phyloP scores from a whole-genome alignment of 2,329 filamentous ascomycete species.

The Sordariomycetes sp. region DNA sequence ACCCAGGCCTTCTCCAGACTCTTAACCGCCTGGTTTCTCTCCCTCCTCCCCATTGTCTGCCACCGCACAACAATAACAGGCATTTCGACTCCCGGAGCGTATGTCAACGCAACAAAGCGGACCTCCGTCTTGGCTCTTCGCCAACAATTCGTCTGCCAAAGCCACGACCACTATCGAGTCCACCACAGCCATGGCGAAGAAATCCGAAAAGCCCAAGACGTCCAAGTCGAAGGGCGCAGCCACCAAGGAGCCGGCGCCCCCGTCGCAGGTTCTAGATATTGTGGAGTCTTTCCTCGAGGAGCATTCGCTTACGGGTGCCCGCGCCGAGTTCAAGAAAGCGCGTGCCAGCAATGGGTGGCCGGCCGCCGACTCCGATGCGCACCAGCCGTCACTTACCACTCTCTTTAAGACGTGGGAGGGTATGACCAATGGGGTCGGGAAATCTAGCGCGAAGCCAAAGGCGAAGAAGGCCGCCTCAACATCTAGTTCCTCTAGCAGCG shows the following conservation, averaged over 20 bases:
- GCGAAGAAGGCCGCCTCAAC: background rate
- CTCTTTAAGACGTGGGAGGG: conserved; percentile 40
- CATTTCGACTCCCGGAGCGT: background rate
- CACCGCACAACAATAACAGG: background rate
- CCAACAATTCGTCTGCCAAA: conserved; percentile 23
- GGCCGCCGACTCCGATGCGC: conserved; percentile 12
- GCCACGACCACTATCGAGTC: conserved; percentile 6
- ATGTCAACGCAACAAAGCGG: conserved; percentile 1
- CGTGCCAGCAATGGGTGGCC: conserved; percentile 41
- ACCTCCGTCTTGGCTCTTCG: conserved; percentile 31
- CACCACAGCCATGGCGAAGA: conserved; percentile 21
- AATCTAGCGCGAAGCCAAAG: background rate
- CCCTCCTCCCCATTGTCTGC: background rate
- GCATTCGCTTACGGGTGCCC: conserved; percentile 48
- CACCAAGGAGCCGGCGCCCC: conserved; percentile 17
- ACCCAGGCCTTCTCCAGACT: background rate
- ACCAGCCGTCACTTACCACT: conserved; percentile 31
- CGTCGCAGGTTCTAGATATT: conserved; percentile 54
- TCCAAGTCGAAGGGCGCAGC: conserved; percentile 8
- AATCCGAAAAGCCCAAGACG: conserved; percentile 11
- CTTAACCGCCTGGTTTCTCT: background rate
- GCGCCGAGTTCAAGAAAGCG: conserved; percentile 53
- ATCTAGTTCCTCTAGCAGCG: conserved; percentile 11
- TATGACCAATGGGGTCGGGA: conserved; percentile 2
- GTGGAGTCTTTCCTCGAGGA: conserved; percentile 57